phyloP scores from a whole-genome alignment of 495 filamentous ascomycete genomes.

The Penicillium silybi region DNA sequence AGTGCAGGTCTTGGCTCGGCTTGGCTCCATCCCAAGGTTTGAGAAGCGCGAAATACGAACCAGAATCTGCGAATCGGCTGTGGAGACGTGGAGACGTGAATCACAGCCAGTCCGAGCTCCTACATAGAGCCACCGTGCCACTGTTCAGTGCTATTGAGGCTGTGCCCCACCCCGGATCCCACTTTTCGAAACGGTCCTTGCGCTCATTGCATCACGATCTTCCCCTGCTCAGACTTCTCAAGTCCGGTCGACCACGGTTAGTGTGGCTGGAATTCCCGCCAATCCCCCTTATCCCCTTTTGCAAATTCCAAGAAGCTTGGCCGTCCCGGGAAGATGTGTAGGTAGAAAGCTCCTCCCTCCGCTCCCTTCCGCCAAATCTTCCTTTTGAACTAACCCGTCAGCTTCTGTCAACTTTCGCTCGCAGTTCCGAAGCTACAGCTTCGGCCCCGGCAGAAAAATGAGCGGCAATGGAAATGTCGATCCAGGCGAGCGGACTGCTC shows the following conservation, averaged over 20 bases:
- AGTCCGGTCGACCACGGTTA: slow-evolving; percentile 11
- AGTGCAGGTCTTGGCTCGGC: slow-evolving; percentile 4
- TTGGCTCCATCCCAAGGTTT: no score
- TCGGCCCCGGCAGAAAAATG: slow-evolving; percentile 32
- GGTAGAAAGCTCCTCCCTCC: not conserved
- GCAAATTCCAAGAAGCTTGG: slow-evolving; percentile 13
- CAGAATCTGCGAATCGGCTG: not conserved
- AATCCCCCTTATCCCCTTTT: slow-evolving; percentile 5
- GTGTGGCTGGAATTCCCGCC: slow-evolving; percentile 20
- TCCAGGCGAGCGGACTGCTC: slow-evolving; percentile 28
- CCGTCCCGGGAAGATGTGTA: not conserved
- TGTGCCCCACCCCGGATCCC: slow-evolving; percentile 4
- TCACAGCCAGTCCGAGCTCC: not conserved
- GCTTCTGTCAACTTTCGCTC: slow-evolving; percentile 30
- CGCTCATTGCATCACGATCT: slow-evolving; percentile 2
- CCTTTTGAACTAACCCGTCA: slow-evolving; percentile 5
- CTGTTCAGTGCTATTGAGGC: slow-evolving; percentile 8
- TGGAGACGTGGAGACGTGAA: not conserved
- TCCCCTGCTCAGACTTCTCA: not conserved
- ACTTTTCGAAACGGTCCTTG: not conserved
- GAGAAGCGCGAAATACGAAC: not conserved
- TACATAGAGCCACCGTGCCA: not conserved
- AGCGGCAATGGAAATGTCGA: slow-evolving; percentile 28
- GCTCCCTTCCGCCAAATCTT: not conserved
- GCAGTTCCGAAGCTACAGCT: slow-evolving; percentile 31